Conservation (phyloP, 179 eudicot species). For the Corrigiola litoralis region DNA sequence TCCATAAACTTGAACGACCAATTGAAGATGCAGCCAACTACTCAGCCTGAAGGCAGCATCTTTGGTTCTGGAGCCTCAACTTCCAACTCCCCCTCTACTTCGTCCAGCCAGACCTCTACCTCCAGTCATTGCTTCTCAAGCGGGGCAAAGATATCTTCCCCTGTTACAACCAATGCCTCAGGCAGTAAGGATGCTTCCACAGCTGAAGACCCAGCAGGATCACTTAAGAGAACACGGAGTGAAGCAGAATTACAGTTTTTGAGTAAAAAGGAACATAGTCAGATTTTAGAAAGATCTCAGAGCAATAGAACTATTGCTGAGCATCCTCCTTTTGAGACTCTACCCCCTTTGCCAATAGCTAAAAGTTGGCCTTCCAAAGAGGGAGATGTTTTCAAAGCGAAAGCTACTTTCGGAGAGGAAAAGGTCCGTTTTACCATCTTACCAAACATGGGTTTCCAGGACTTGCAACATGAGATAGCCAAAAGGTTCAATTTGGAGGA, state of each 20-base stretch:
- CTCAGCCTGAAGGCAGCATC: constrained; percentile 37
- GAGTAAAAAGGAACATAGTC: constrained; percentile 29
- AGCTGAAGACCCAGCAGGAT: constrained; percentile 25
- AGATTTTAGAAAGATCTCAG: constrained; percentile 21
- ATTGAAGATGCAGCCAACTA: constrained; percentile 26
- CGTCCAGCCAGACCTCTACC: constrained; percentile 66
- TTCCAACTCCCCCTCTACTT: constrained; percentile 49
- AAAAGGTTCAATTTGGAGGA: constrained; percentile 53
- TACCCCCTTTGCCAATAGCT: constrained; percentile 26
- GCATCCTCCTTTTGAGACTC: constrained; percentile 27
- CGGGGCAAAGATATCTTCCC: constrained; percentile 33
- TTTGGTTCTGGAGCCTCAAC: constrained; percentile 44
- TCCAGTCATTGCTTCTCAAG: constrained; percentile 45
- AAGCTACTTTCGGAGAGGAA: constrained; percentile 67
- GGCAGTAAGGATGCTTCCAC: constrained; percentile 30
- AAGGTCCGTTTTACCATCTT: constrained; percentile 55
- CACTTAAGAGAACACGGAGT: constrained; percentile 42
- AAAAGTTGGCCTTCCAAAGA: constrained; percentile 27
- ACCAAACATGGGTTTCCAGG: constrained; percentile 50
- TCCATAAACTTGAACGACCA: constrained; percentile 32
- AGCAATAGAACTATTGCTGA: constrained; percentile 39
- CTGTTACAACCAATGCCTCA: constrained; percentile 21
- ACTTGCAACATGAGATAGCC: constrained; percentile 47
- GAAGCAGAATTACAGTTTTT: constrained; percentile 36
- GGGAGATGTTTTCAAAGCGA: constrained; percentile 38